Conservation (phyloP, 129 eudicot species). For the Saposhnikovia divaricata region DNA sequence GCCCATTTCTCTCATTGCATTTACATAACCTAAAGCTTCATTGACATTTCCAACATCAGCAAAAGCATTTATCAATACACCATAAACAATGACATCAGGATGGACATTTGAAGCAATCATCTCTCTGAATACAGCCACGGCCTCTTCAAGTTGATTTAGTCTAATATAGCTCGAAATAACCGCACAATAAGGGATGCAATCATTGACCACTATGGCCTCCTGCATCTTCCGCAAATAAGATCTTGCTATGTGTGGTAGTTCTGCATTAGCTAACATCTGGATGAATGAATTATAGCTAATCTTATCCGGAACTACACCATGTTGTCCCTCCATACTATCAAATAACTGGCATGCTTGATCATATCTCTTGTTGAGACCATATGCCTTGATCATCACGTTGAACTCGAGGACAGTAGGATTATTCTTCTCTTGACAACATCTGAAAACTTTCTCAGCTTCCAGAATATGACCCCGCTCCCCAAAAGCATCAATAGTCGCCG, state of each 20-base stretch:
- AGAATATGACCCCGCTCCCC: conserved; percentile 62
- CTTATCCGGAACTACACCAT: conserved; percentile 55
- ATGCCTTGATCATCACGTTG: conserved; percentile 89
- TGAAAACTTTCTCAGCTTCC: conserved; percentile 66
- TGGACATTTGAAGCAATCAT: conserved; percentile 47
- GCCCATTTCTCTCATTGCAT: conserved; percentile 46
- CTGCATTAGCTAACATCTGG: conserved; percentile 57
- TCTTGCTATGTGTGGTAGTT: conserved; percentile 46
- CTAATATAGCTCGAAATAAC: conserved; percentile 69
- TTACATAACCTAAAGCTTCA: conserved; percentile 45
- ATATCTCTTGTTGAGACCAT: conserved; percentile 63
- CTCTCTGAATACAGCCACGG: conserved; percentile 40
- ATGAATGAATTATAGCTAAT: conserved; percentile 71
- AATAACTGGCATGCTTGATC: conserved; percentile 59
- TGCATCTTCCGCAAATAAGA: conserved; percentile 63
- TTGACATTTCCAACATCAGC: conserved; percentile 70
- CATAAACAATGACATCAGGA: conserved; percentile 77
- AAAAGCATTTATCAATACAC: conserved; percentile 69
- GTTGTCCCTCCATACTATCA: conserved; percentile 48
- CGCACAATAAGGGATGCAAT: conserved; percentile 68
- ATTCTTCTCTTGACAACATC: conserved; percentile 45
- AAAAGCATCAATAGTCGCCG: conserved; percentile 83
- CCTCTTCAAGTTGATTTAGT: conserved; percentile 45
- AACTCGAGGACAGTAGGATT: conserved; percentile 54
- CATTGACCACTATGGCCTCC: conserved; percentile 42